phyloP scores from a whole-genome alignment of 331 rosid species.

The Cydonia oblonga region DNA sequence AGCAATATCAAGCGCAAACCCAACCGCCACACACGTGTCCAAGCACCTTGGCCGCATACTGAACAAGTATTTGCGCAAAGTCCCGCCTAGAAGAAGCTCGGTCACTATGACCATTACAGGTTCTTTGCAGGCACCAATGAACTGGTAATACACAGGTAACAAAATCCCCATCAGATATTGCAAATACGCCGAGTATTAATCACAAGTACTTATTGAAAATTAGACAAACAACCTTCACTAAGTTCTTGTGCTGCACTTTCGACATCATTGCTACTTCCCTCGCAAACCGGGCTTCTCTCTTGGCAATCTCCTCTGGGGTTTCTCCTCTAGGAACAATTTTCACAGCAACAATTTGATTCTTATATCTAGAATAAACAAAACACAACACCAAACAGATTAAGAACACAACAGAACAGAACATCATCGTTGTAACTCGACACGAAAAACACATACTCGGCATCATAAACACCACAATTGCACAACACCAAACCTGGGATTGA shows the following conservation, averaged over 20 bases:
- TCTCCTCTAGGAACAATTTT: constrained; percentile 73
- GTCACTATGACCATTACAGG: constrained; percentile 95
- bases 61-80: constrained; percentile 71
- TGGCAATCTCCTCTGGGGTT: constrained; percentile 71
- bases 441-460: background rate
- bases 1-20: constrained; percentile 77
- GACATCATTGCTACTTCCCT: constrained; percentile 89
- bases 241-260: constrained; percentile 79
- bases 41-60: constrained; percentile 75
- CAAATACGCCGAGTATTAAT: background rate
- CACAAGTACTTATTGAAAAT: background rate
- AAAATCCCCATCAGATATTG: constrained; percentile 5
- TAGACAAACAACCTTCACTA: constrained; percentile 62
- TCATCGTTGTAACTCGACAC: no score
- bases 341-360: constrained; percentile 39
- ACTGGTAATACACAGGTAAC: constrained; percentile 36
- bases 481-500: background rate
- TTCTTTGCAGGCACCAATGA: constrained; percentile 89
- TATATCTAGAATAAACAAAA: no score
- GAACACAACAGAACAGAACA: no score
- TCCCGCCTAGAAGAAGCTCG: constrained; percentile 78
- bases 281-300: constrained; percentile 72
- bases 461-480: background rate
- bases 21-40: constrained; percentile 65
- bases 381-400: no score